These are phyloP conservation scores for Ilex aquifolium DNA, from an alignment of 257 asterid species.

Conservation along the genomic window DNA sequence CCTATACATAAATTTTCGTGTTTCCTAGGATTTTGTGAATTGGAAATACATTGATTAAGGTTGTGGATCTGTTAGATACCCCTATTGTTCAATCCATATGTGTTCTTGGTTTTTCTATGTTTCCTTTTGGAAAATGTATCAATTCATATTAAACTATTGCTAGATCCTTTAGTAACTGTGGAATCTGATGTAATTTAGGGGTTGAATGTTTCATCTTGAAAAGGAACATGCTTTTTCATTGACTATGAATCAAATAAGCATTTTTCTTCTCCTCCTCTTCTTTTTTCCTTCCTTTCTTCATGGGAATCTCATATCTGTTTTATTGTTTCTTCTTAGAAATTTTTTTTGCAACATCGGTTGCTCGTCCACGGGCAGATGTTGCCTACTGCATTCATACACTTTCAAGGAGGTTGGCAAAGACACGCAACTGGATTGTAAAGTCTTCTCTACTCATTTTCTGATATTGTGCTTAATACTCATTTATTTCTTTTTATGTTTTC, in stretches of 20 bases:
- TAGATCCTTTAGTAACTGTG: background rate
- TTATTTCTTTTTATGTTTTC: background rate
- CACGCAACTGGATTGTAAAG: slow-evolving; percentile 74
- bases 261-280: background rate
- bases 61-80: background rate
- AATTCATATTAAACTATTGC: background rate
- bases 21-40: background rate
- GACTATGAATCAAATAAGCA: background rate
- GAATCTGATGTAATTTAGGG: background rate
- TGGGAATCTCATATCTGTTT: background rate
- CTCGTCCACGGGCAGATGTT: slow-evolving; percentile 86
- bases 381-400: slow-evolving; percentile 87
- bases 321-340: slow-evolving; percentile 36
- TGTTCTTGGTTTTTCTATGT: too few relatives aligned
- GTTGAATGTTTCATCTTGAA: background rate
- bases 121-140: too few relatives aligned
- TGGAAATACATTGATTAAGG: background rate
- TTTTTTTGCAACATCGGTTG: slow-evolving; percentile 47
- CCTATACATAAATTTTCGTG: background rate
- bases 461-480: background rate
- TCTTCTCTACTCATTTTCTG: slow-evolving; percentile 2
- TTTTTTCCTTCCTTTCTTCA: background rate
- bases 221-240: background rate
- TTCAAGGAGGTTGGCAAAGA: slow-evolving; percentile 66
- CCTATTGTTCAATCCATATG: too few relatives aligned